These are phyloP conservation scores for Candida glaebosa DNA, from an alignment of 805 yeast genomes.

Conservation along the genomic window DNA sequence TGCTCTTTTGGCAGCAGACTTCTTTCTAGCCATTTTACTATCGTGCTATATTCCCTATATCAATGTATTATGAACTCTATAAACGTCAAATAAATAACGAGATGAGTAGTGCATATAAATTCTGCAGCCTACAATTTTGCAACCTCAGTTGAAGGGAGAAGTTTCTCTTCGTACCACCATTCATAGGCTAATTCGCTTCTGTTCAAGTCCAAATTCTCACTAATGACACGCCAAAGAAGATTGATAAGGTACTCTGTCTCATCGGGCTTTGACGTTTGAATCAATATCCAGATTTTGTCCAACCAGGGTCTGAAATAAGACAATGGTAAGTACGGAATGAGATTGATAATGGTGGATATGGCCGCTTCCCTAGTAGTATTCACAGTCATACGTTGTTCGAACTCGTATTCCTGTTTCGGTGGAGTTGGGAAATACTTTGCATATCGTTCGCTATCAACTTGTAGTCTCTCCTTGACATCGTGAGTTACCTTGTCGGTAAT, in stretches of 20 bases:
- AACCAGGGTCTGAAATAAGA: constrained; percentile 45
- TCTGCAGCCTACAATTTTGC: constrained; percentile 1
- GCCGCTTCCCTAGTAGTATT: constrained; percentile 48
- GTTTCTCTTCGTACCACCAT: constrained; percentile 58
- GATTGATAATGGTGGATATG: constrained; percentile 43
- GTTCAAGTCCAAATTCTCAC: constrained; percentile 57
- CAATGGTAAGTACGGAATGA: constrained; percentile 51
- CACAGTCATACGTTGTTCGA: constrained; percentile 25
- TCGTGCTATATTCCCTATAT: neutral
- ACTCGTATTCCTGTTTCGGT: constrained; percentile 14
- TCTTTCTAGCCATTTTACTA: constrained; percentile 73
- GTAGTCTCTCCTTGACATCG: neutral
- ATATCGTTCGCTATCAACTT: neutral
- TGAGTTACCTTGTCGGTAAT: neutral
- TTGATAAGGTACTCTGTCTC: constrained; percentile 40
- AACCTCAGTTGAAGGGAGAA: constrained; percentile 4
- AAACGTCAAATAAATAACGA: neutral
- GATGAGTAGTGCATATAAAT: constrained; percentile 2
- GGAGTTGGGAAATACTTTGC: constrained; percentile 2
- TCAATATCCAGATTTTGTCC: constrained; percentile 36
- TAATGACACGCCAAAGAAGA: constrained; percentile 50
- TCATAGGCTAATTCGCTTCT: constrained; percentile 50
- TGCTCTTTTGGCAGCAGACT: constrained; percentile 76
- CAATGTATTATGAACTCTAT: neutral
- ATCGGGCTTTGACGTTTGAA: constrained; percentile 24